Evolutionary conservation across 2,329 filamentous ascomycete species (phyloP), one percentile per base, ranked within the genome.

Genomic region (Alternaria hordeiaustralica): DNA sequence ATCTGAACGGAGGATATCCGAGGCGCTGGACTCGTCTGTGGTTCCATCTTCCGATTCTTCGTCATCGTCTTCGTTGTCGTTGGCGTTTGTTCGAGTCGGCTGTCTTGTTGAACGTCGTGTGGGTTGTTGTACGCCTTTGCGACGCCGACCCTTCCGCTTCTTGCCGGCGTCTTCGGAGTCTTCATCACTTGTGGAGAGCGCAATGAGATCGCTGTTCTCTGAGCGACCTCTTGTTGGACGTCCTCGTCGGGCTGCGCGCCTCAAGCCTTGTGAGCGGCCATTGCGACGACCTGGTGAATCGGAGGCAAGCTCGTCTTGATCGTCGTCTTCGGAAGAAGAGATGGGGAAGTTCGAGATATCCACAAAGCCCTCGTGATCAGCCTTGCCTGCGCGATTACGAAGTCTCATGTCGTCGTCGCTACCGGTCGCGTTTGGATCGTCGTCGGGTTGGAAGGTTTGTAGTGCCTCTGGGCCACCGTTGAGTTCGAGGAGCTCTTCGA

Each of bases 391-490:
- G 11, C 62, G 74, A 5, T 33, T 50, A n/a, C 75, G 76, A 9
- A 75, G 68, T 28, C 63, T 71, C 76, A 76, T 76, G 26, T 67
- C 62, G 50, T 58, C 60, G 18, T 64, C 60, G 47, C 63, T 71
- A 2, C 60, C 18, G 25, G 72, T 66, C 21, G 60, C 54, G 25
- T 66, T 59, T 20, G 62, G 58, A 55, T 72, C 69, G 62, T 72
- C 55, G 51, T 71, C 54, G n/a, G 71, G 60, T 28, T 80, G 76
- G 69, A 82, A 85, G 15, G 76, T 67, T 36, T 82, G 72, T 21
- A 87, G 75, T 18, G 84, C 84, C 63, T 79, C 77, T 50, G 77
- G 71, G 18, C 86, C 86, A 72, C 86, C 84, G 10, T 81, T 74
- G 26, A 84, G 77, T 3, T 75, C 65, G 12, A 85, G 67, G 4